Evolutionary conservation across 805 yeast genomes (phyloP), one percentile per base, ranked within the genome.

Genomic region (Cyberlindnera maritima): DNA sequence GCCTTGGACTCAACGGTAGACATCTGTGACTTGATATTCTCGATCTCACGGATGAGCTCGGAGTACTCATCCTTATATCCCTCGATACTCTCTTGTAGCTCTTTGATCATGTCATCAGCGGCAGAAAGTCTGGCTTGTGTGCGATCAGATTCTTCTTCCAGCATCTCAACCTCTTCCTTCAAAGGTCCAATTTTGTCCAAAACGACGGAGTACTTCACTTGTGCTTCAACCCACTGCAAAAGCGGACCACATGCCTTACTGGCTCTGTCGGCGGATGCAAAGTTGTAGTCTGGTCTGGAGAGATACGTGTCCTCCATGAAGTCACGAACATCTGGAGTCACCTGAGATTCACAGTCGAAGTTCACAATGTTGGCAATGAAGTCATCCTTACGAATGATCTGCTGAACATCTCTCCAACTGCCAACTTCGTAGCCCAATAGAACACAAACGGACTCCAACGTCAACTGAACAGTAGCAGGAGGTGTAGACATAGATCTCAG

Each of bases 171-270:
- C 55, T 90, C 96, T 5, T 70, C 70, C 46, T 81, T 69, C 55
- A 92, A 64, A 0, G 98, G 98, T 1, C 80, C 85, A 21, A 92
- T 77, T 42, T 74, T 76, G 32, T 85, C 85, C 37, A 88, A 67
- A 19, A 90, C 85, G 2, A 77, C 59, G 0, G 92, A 77, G 59
- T 85, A 92, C n/a, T 74, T 69, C n/a, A 90, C 71, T 53, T 92
- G 97, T 0, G 98, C 97, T 44, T 75, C 74, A 0, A 90, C 91
- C 98, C 98, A 92, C 50, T 82, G 83, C 17, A 86, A 60, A 31
- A 92, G 68, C 0, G 98, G 98, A 0, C 97, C 98, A 68, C 97
- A 89, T 0, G 97, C 97, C 59, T 87, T 89, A 64, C 96, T 85
- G 4, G 98, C 98, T 34, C 97, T 71, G 56, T 86, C 79, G 0